phyloP scores from a whole-genome alignment of 257 asterid species.

The Solanum bukasovii region DNA sequence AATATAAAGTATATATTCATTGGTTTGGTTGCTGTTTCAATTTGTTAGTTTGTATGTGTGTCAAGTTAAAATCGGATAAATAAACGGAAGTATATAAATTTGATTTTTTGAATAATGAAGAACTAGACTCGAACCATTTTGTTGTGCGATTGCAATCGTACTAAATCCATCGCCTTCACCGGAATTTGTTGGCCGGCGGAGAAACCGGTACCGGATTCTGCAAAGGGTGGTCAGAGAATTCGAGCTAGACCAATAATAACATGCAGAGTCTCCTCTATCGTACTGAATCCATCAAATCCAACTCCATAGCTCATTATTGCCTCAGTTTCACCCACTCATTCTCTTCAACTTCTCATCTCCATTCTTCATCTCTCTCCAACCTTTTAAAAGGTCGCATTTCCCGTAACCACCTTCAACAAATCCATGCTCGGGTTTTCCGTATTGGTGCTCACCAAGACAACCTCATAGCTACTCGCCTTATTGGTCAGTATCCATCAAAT shows the following conservation, averaged over 20 bases:
- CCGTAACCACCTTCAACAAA: constrained; percentile 48
- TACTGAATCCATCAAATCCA: neutral
- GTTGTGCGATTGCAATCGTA: constrained; percentile 4
- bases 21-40: no score
- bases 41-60: no score
- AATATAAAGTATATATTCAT: no score
- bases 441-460: constrained; percentile 47
- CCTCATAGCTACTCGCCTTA: constrained; percentile 69
- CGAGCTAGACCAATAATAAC: constrained; percentile 14
- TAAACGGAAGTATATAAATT: neutral
- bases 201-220: constrained; percentile 32
- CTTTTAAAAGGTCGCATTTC: constrained; percentile 52
- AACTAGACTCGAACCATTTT: neutral
- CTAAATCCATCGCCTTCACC: constrained; percentile 9
- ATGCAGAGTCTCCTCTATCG: neutral
- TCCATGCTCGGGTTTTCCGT: constrained; percentile 53
- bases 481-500: constrained; percentile 54
- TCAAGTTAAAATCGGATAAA: no score
- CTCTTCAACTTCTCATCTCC: constrained; percentile 4
- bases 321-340: neutral
- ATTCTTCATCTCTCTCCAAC: constrained; percentile 19
- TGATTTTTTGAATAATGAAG: neutral
- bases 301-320: constrained; percentile 2
- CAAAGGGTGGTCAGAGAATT: constrained; percentile 11
- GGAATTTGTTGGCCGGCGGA: constrained; percentile 61